Evolutionary conservation across 1,284 basidiomycete species (phyloP).

Genomic region (Pyrrhoderma lamaoense): DNA sequence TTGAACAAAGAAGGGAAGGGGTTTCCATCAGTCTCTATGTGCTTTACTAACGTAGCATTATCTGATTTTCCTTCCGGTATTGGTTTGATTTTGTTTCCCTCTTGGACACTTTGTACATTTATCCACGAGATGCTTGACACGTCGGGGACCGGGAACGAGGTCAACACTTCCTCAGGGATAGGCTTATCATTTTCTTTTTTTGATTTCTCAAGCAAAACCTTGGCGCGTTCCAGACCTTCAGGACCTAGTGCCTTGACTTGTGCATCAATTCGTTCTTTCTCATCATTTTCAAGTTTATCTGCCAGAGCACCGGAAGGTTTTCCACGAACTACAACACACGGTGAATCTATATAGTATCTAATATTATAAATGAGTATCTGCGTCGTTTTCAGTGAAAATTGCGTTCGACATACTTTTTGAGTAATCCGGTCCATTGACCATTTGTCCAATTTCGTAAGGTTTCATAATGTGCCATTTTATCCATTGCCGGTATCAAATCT

Average conservation of each 20-base stretch:
- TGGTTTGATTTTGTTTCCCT: slow-evolving; percentile 43
- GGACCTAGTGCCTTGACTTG: slow-evolving; percentile 73
- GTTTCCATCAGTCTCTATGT: slow-evolving; percentile 66
- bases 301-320: slow-evolving; percentile 86
- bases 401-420: slow-evolving; percentile 53
- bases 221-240: slow-evolving; percentile 71
- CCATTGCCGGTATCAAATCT: slow-evolving; percentile 66
- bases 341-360: slow-evolving; percentile 74
- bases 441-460: slow-evolving; percentile 65
- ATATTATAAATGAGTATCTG: not conserved
- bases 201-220: slow-evolving; percentile 68
- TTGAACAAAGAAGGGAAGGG: slow-evolving; percentile 84
- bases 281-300: slow-evolving; percentile 74
- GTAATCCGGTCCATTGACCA: slow-evolving; percentile 73
- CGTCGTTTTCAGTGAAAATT: not conserved
- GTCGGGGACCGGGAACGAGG: slow-evolving; percentile 80
- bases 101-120: slow-evolving; percentile 76
- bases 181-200: slow-evolving; percentile 82
- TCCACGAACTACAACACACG: slow-evolving; percentile 72
- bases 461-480: slow-evolving; percentile 74
- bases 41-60: slow-evolving; percentile 43
- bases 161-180: slow-evolving; percentile 78
- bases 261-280: slow-evolving; percentile 68
- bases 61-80: slow-evolving; percentile 24
- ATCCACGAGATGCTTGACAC: slow-evolving; percentile 94